These are phyloP conservation scores for Phanerochaete carnosa DNA, from an alignment of 768 basidiomycete genomes.

Conservation along the genomic window DNA sequence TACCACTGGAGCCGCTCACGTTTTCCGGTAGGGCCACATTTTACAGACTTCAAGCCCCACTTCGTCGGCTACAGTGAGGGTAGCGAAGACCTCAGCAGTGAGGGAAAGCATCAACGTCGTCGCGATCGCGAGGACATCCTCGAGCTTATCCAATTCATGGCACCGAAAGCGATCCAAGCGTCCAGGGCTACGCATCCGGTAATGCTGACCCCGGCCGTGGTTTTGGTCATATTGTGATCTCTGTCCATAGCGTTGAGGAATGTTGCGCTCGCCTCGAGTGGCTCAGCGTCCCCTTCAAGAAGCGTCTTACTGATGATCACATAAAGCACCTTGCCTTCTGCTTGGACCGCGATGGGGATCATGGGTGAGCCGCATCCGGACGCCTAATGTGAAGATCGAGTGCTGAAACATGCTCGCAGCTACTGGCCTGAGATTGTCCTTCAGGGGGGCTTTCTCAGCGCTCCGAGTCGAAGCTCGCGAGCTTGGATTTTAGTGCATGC, in stretches of 20 bases:
- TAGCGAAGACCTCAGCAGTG: slow-evolving; percentile 41
- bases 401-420: slow-evolving; percentile 25
- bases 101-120: slow-evolving; percentile 49
- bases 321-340: slow-evolving; percentile 86
- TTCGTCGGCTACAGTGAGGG: slow-evolving; percentile 80
- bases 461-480: no score
- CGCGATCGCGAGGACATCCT: slow-evolving; percentile 76
- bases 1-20: background rate
- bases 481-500: no score
- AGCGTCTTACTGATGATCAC: slow-evolving; percentile 78
- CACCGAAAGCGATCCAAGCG: slow-evolving; percentile 74
- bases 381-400: background rate
- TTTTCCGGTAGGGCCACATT: background rate
- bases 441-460: no score
- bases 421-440: slow-evolving; percentile 63
- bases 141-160: slow-evolving; percentile 90
- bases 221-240: slow-evolving; percentile 89
- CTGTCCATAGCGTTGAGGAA: slow-evolving; percentile 76
- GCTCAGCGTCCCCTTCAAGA: slow-evolving; percentile 83
- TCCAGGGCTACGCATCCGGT: slow-evolving; percentile 82
- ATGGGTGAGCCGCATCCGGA: background rate
- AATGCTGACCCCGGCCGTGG: slow-evolving; percentile 79
- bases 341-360: slow-evolving; percentile 84
- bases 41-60: slow-evolving; percentile 62
- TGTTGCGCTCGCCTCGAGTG: slow-evolving; percentile 83